These are phyloP conservation scores for Sherardia arvensis DNA, from an alignment of 257 asterid species.

Conservation along the genomic window DNA sequence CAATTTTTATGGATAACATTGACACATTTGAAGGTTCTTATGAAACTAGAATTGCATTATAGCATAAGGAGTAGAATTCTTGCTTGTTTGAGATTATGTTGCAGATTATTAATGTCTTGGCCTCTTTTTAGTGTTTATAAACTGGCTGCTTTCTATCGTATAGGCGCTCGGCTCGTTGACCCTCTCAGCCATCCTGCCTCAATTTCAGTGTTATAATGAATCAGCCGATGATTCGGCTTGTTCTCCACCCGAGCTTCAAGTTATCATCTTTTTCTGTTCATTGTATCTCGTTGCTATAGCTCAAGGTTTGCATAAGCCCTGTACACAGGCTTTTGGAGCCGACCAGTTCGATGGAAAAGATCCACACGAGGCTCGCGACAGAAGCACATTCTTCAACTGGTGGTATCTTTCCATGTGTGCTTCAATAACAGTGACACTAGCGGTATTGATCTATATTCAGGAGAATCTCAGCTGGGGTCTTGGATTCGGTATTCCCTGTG, in stretches of 20 bases:
- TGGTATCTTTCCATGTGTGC: conserved; percentile 21
- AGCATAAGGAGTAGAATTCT: background rate
- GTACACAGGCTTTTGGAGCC: background rate
- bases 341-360: background rate
- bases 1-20: background rate
- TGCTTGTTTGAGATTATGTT: background rate
- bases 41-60: background rate
- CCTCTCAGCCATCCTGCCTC: conserved; percentile 12
- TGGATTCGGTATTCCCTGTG: conserved; percentile 31
- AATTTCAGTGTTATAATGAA: background rate
- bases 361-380: conserved; percentile 18
- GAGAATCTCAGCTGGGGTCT: conserved; percentile 30
- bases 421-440: conserved; percentile 1
- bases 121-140: background rate
- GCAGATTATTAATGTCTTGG: background rate
- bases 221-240: background rate
- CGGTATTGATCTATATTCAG: conserved; percentile 17
- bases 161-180: conserved; percentile 20
- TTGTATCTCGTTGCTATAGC: background rate
- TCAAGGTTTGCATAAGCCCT: background rate
- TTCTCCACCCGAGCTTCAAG: conserved; percentile 13
- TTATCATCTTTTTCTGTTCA: background rate
- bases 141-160: background rate
- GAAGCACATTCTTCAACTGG: conserved; percentile 27
- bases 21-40: too few relatives aligned